Base-by-base conservation (phyloP, 805 yeast genomes). In the Peterozyma toletana region DNA sequence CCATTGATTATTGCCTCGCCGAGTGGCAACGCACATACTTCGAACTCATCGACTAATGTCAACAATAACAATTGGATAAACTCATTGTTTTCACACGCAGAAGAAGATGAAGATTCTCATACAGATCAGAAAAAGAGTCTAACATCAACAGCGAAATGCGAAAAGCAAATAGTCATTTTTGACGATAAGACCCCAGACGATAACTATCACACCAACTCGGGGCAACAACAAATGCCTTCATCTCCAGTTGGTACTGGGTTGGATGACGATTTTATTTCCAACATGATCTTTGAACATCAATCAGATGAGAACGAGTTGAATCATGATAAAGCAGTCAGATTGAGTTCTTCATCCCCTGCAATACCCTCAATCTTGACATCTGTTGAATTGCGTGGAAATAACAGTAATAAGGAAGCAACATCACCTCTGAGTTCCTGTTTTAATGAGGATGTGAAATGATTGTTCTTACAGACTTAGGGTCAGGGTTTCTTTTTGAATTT, bases 21-120 rank as follows among this genome's bases (percentile, higher is more conserved):
- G 10, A 33, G 41, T 33, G 36, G 16, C 17, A 13, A 39, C 15
- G 14, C 13, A 13, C 15, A 14, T 31, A 31, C 13, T 31, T 13
- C 13, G 9, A 31, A 31, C 15, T 21, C 27, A 21, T 21, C 27
- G 27, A 9, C 13, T 9, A 16, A 14, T n/a, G 27, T n/a, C 13
- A 14, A 11, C 10, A 35, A 36, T 13, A 30, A 21, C 15, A 34
- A 18, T 14, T 44, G 46, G 46, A 39, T 35, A 37, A 43, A 35
- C n/a, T 27, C 35, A 11, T 33, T 44, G 13, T 44, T 36, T 21
- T 14, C 46, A 4, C 43, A 40, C 31, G 41, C 38, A 7, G 46
- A 44, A 37, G 46, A 44, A 39, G 46, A 44, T 15, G 46, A 43
- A 31, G 15, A 31, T 16, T 29, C 39, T n/a, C 14, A 35, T 9